phyloP scores from a whole-genome alignment of 2,329 filamentous ascomycete genomes.

The Cadophora gregata region DNA sequence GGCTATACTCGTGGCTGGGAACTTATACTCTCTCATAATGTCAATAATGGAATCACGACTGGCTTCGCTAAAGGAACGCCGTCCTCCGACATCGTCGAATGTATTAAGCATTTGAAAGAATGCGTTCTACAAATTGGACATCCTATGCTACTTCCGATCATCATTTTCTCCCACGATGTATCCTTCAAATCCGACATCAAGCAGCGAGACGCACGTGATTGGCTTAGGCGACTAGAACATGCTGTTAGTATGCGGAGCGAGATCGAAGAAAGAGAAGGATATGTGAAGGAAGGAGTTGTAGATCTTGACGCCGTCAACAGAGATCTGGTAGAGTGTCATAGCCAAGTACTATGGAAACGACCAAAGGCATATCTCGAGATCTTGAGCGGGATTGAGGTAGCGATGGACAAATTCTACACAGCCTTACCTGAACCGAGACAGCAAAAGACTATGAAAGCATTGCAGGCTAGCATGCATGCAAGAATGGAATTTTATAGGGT shows the following conservation, averaged over 20 bases:
- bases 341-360: slow-evolving; percentile 67
- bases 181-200: slow-evolving; percentile 62
- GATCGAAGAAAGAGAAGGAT: slow-evolving; percentile 49
- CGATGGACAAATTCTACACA: slow-evolving; percentile 38
- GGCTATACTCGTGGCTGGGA: slow-evolving; percentile 69
- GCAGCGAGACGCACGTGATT: slow-evolving; percentile 66
- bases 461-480: slow-evolving; percentile 59
- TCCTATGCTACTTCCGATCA: slow-evolving; percentile 64
- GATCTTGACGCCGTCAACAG: slow-evolving; percentile 66
- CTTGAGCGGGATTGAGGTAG: slow-evolving; percentile 54
- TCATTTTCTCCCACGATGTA: slow-evolving; percentile 65
- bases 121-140: slow-evolving; percentile 61
- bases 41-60: slow-evolving; percentile 61
- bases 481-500: slow-evolving; percentile 64
- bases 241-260: slow-evolving; percentile 63
- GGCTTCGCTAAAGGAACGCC: slow-evolving; percentile 68
- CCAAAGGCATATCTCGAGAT: slow-evolving; percentile 66
- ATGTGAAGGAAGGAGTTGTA: slow-evolving; percentile 57
- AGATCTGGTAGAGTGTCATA: slow-evolving; percentile 68
- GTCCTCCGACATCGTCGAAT: slow-evolving; percentile 59
- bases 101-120: slow-evolving; percentile 57
- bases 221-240: slow-evolving; percentile 66
- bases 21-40: slow-evolving; percentile 65
- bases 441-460: slow-evolving; percentile 46
- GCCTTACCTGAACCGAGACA: slow-evolving; percentile 31